These are phyloP conservation scores for Kickxella alabastrina DNA, from an alignment of 192 early-diverging fungal species.

Conservation along the genomic window DNA sequence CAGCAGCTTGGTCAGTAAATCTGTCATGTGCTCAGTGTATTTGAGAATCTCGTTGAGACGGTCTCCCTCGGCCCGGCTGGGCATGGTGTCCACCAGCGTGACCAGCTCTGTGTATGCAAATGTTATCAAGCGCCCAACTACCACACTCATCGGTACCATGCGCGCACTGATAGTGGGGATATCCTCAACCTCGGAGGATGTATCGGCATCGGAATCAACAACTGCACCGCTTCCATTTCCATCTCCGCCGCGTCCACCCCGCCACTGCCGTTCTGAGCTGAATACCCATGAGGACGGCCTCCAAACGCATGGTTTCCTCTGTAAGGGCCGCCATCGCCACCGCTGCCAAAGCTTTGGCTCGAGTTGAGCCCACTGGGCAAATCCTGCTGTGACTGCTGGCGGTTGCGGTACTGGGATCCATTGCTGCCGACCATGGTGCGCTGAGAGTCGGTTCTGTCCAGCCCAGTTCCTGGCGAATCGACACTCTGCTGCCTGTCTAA, in stretches of 20 bases:
- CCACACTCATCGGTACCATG: slow-evolving; percentile 59
- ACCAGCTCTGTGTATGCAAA: slow-evolving; percentile 66
- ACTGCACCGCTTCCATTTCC: slow-evolving; percentile 2
- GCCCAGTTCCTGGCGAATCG: background rate
- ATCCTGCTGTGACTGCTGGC: slow-evolving; percentile 5
- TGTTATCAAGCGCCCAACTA: slow-evolving; percentile 61
- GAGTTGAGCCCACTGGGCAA: slow-evolving; percentile 1
- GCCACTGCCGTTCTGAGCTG: slow-evolving; percentile 1
- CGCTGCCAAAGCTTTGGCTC: background rate
- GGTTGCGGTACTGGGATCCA: background rate
- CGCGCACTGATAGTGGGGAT: slow-evolving; percentile 59
- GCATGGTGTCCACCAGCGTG: slow-evolving; percentile 62
- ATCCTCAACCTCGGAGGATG: slow-evolving; percentile 15
- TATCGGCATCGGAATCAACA: slow-evolving; percentile 6
- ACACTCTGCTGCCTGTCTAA: slow-evolving; percentile 6
- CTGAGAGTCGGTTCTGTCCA: slow-evolving; percentile 2
- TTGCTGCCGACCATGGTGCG: background rate
- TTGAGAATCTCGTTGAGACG: slow-evolving; percentile 60
- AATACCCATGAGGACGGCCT: background rate
- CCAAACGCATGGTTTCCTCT: background rate
- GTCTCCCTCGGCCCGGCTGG: slow-evolving; percentile 55
- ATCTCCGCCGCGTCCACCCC: background rate
- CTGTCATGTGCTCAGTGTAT: slow-evolving; percentile 59
- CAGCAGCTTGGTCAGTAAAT: slow-evolving; percentile 67
- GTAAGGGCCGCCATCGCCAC: background rate